These are phyloP conservation scores for Pyrenophora seminiperda DNA, from an alignment of 2,329 filamentous ascomycete genomes.

Conservation along the genomic window DNA sequence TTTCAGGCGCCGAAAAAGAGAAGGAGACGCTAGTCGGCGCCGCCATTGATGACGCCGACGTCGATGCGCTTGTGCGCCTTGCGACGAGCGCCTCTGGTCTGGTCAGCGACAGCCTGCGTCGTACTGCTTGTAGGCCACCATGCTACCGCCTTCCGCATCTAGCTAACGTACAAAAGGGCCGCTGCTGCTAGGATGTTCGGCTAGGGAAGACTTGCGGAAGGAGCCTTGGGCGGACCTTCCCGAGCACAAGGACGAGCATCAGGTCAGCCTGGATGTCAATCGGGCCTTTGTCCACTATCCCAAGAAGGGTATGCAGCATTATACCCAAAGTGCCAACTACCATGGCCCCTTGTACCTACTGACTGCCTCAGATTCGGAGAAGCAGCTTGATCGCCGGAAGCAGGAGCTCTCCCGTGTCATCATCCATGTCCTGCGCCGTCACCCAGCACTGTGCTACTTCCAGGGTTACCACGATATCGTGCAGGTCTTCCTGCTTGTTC, in stretches of 20 bases:
- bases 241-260: constrained; percentile 83
- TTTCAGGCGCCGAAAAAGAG: constrained; percentile 32
- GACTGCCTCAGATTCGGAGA: constrained; percentile 67
- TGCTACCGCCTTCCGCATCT: constrained; percentile 2
- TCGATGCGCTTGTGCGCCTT: constrained; percentile 49
- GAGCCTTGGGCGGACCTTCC: constrained; percentile 66
- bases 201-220: constrained; percentile 23
- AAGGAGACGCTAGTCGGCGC: constrained; percentile 44
- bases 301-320: constrained; percentile 61
- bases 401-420: constrained; percentile 80
- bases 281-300: constrained; percentile 98
- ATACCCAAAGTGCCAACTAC: background rate
- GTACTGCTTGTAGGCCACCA: constrained; percentile 71
- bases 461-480: constrained; percentile 99
- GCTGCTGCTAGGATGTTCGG: constrained; percentile 54
- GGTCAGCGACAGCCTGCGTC: constrained; percentile 63
- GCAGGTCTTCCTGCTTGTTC: constrained; percentile 88
- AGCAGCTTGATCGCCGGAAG: constrained; percentile 73
- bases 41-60: constrained; percentile 50
- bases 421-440: constrained; percentile 74
- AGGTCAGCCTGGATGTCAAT: constrained; percentile 90
- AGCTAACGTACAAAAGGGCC: constrained; percentile 60
- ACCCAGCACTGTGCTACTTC: constrained; percentile 91
- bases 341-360: constrained; percentile 10
- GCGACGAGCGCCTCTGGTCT: constrained; percentile 54